Percentiles rank a stretch among this genome's conserved stretches.
These are phyloP conservation scores for Entrophospora sp. DNA, from an alignment of 192 early-diverging fungal species.

Conservation along the genomic window DNA sequence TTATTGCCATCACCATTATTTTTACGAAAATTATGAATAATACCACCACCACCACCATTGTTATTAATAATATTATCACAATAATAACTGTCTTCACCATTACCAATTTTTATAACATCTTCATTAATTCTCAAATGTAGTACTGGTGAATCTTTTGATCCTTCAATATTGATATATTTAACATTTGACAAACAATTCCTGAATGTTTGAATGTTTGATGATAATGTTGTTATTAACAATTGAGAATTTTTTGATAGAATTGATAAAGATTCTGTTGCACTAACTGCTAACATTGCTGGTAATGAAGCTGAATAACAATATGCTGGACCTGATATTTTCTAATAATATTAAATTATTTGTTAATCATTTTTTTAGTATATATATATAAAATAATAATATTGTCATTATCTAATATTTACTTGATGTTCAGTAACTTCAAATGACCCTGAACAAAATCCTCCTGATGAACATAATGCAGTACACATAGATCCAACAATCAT, in stretches of 20 bases:
- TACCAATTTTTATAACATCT: constrained; percentile 15
- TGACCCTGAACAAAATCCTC: constrained; percentile 86
- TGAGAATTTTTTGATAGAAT: constrained; percentile 44
- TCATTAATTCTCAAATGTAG: constrained; percentile 64
- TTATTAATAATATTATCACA: too few species aligned
- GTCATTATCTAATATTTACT: too few species aligned
- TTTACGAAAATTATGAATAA: too few species aligned
- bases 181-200: constrained; percentile 47
- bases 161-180: constrained; percentile 40
- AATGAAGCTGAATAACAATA: constrained; percentile 93
- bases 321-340: constrained; percentile 78
- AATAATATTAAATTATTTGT: too few species aligned
- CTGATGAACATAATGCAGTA: constrained; percentile 67
- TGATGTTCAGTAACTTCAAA: constrained; percentile 79
- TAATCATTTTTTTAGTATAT: too few species aligned
- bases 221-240: constrained; percentile 44
- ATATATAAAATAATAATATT: too few species aligned
- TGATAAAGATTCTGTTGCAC: constrained; percentile 72
- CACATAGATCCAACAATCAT: constrained; percentile 80
- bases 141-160: constrained; percentile 51
- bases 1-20: too few species aligned
- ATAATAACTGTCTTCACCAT: too few species aligned
- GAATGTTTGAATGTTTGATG: constrained; percentile 55
- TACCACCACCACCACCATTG: too few species aligned
- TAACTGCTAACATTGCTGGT: constrained; percentile 84